Conservation (phyloP, 345 rosid genomes). For the Bretschneidera sinensis region DNA sequence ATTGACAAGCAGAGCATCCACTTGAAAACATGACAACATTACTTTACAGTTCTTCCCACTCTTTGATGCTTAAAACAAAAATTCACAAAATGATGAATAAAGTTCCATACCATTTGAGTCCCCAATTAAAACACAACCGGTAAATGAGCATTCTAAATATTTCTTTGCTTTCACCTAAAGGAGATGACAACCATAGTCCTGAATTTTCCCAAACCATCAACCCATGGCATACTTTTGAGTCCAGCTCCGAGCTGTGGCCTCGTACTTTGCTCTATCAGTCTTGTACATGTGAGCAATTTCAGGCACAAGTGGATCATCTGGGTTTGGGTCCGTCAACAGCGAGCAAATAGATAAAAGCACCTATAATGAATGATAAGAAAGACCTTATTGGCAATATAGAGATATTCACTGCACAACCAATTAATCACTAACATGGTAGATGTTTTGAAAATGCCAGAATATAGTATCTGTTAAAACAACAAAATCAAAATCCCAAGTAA, state of each 20-base stretch:
- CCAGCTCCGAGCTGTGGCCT: slow-evolving; percentile 26
- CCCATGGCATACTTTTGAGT: slow-evolving; percentile 37
- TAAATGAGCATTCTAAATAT: not conserved
- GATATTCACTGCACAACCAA: not conserved
- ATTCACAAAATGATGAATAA: not conserved
- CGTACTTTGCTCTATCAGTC: slow-evolving; percentile 26
- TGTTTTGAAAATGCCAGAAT: not conserved
- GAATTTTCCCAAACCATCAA: not conserved
- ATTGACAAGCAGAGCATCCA: not conserved
- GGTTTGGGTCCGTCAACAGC: slow-evolving; percentile 32
- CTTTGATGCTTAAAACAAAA: not conserved
- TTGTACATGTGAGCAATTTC: slow-evolving; percentile 32
- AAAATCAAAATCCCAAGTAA: too few species aligned
- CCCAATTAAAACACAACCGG: not conserved
- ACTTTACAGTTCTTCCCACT: not conserved
- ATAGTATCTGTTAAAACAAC: too few species aligned
- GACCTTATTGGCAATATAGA: not conserved
- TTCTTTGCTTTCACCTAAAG: not conserved
- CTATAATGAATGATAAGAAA: slow-evolving; percentile 8
- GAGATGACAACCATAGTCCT: not conserved
- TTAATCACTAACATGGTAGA: too few species aligned
- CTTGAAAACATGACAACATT: not conserved
- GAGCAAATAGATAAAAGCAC: slow-evolving; percentile 34
- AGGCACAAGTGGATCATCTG: slow-evolving; percentile 32
- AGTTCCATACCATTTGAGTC: not conserved